Percentiles rank a stretch among this genome's conserved stretches.
phyloP scores from a whole-genome alignment of 2,329 filamentous ascomycete genomes.

The Colletotrichum godetiae region DNA sequence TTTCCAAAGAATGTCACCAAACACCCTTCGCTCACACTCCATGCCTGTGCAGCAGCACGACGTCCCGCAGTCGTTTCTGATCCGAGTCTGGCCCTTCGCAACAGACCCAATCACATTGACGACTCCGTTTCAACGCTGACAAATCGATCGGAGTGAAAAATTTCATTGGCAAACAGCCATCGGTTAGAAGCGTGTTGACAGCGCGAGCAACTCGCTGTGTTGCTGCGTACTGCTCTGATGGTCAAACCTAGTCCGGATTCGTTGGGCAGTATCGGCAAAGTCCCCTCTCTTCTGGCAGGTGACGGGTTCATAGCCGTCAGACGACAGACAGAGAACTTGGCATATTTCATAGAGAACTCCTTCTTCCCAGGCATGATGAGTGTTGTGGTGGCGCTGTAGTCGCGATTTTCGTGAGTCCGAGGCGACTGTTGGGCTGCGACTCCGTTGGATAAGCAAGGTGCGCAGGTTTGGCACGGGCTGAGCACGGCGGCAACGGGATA shows the following conservation, averaged over 20 bases:
- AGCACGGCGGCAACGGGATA: too few relatives aligned
- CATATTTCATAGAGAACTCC: not conserved
- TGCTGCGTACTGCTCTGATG: not conserved
- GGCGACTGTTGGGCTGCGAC: too few relatives aligned
- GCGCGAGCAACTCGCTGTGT: not conserved
- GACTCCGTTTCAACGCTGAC: not conserved
- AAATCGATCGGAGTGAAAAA: not conserved
- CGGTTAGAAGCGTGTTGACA: not conserved
- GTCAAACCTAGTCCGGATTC: not conserved
- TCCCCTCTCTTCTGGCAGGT: not conserved
- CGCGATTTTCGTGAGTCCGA: too few relatives aligned
- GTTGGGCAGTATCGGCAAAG: not conserved
- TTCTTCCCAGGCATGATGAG: not conserved
- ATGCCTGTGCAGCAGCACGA: not conserved
- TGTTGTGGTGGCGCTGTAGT: too few relatives aligned
- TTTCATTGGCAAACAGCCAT: not conserved
- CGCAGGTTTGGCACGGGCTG: too few relatives aligned
- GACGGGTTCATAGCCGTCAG: not conserved
- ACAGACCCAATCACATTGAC: not conserved
- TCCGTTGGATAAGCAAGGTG: too few relatives aligned
- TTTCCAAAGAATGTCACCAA: not conserved
- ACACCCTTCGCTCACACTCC: not conserved
- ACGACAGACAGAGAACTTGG: not conserved
- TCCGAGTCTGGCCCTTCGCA: not conserved
- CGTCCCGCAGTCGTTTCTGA: not conserved